Percentiles rank a stretch among this genome's conserved stretches.
Evolutionary conservation across 495 filamentous ascomycete species (phyloP).

Genomic region (Podospora tetraspora): DNA sequence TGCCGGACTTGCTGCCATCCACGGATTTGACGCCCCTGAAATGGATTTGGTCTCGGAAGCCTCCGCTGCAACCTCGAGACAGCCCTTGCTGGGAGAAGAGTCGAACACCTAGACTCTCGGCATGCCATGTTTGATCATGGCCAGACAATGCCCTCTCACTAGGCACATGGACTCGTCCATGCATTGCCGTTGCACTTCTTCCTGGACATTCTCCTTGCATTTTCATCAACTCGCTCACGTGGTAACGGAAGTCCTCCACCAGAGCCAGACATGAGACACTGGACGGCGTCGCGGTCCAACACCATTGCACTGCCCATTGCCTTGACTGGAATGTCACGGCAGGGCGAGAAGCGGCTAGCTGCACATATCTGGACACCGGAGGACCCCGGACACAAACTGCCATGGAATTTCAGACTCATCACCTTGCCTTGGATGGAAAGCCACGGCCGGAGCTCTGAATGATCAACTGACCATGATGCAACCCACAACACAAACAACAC

Average conservation of each 20-base stretch:
- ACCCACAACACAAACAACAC: not conserved
- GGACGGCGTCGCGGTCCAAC: not conserved
- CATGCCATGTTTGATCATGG: not conserved
- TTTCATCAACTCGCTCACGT: not conserved
- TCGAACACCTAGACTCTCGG: not conserved
- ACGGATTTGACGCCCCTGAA: not conserved
- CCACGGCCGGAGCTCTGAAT: not conserved
- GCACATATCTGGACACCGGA: not conserved
- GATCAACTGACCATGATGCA: not conserved
- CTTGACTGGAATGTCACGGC: not conserved
- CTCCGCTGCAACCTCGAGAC: constrained; percentile 3
- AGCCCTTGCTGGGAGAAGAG: constrained; percentile 15
- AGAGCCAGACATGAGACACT: not conserved
- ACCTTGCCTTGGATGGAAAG: not conserved
- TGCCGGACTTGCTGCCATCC: not conserved
- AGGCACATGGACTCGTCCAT: not conserved
- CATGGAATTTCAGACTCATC: not conserved
- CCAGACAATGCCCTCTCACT: not conserved
- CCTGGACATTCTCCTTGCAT: not conserved
- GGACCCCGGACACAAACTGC: not conserved
- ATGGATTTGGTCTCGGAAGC: constrained; percentile 4
- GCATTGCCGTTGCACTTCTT: not conserved
- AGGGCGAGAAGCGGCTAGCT: not conserved
- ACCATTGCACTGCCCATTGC: not conserved
- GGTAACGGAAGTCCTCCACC: not conserved